Conservation (phyloP, 2,329 filamentous ascomycete species). For the Colletotrichum caudatum region DNA sequence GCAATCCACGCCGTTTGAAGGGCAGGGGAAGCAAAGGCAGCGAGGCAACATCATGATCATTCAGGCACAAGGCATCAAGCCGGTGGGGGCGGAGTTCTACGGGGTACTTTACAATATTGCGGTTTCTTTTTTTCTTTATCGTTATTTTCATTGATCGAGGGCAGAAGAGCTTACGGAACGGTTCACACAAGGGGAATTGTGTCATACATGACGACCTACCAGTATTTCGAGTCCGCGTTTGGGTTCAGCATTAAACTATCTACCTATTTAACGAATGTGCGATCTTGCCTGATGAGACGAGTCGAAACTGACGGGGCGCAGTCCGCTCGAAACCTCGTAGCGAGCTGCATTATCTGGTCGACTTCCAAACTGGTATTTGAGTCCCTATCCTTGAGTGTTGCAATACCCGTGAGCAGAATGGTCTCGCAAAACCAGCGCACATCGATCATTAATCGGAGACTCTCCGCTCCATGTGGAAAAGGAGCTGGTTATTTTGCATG, state of each 20-base stretch:
- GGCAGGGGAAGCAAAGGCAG: neutral
- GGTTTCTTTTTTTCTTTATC: neutral
- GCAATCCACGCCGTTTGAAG: neutral
- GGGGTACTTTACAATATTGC: neutral
- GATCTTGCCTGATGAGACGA: neutral
- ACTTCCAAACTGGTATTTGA: neutral
- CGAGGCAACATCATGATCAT: slow-evolving; percentile 9
- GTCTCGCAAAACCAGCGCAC: neutral
- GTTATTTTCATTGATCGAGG: neutral
- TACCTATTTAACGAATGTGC: slow-evolving; percentile 12
- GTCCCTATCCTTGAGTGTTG: neutral
- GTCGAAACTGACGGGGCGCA: neutral
- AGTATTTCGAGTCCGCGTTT: slow-evolving; percentile 3
- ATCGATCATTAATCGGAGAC: neutral
- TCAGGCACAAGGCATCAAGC: slow-evolving; percentile 18
- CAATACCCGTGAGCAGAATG: neutral
- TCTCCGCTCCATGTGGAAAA: neutral
- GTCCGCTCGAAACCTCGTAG: too few relatives aligned
- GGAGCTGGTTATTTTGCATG: neutral
- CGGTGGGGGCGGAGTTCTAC: slow-evolving; percentile 25
- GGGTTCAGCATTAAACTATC: slow-evolving; percentile 34
- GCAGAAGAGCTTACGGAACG: neutral
- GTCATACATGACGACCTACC: slow-evolving; percentile 3
- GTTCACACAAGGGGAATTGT: slow-evolving; percentile 5
- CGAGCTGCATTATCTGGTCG: neutral